A percentile compares a stretch with the other conserved stretches of the same genome.
phyloP scores from a whole-genome alignment of 2,329 filamentous ascomycete species.

The Ciborinia camelliae region DNA sequence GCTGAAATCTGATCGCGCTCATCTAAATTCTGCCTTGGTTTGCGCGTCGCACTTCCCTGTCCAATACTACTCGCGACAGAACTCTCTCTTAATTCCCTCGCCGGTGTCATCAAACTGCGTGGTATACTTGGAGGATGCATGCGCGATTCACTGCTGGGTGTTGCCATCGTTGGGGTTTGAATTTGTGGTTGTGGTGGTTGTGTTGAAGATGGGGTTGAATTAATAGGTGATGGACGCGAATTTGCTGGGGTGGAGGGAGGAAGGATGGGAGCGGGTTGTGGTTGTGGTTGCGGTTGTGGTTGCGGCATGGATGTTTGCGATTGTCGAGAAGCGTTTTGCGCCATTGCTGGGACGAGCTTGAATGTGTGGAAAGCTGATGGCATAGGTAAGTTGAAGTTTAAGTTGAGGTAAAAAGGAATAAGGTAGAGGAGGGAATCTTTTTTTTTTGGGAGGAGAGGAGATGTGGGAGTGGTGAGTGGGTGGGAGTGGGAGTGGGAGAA shows the following conservation, averaged over 20 bases:
- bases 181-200: conserved; percentile 23
- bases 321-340: conserved; percentile 24
- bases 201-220: conserved; percentile 21
- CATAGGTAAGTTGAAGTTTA: conserved; percentile 20
- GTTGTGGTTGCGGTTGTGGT: too few species aligned
- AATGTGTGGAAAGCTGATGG: conserved; percentile 36
- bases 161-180: conserved; percentile 26
- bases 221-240: conserved; percentile 22
- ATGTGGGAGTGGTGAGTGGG: too few species aligned
- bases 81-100: conserved; percentile 35
- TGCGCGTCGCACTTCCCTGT: conserved; percentile 34
- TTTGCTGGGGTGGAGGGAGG: conserved; percentile 33
- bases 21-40: conserved; percentile 37
- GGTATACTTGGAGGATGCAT: conserved; percentile 37
- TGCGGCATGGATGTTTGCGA: conserved; percentile 16
- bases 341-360: conserved; percentile 36
- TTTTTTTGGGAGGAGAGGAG: too few species aligned
- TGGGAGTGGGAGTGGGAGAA: too few species aligned
- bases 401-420: neutral
- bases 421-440: too few species aligned
- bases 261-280: conserved; percentile 30
- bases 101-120: conserved; percentile 34
- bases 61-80: conserved; percentile 33
- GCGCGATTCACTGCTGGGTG: conserved; percentile 31
- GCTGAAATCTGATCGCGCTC: conserved; percentile 37